Percentiles rank a stretch among this genome's conserved stretches.
phyloP scores from a whole-genome alignment of 73 alveolate species.

The Strombidium stylifer region DNA sequence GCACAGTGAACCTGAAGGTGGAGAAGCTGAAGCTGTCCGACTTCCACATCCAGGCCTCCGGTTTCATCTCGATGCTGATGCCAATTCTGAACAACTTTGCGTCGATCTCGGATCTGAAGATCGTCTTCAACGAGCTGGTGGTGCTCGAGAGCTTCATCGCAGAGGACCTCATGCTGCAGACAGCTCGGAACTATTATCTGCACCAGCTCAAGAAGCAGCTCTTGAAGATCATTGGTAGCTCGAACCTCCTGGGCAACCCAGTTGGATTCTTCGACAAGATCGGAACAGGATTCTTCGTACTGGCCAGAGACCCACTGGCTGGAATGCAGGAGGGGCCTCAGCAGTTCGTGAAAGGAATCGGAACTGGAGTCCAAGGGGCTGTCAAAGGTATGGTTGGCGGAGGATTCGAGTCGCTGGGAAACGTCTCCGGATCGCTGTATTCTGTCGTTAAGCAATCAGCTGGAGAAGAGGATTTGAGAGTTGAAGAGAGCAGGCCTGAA shows the following conservation, averaged over 20 bases:
- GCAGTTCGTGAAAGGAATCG: conserved; percentile 90
- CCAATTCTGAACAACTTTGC: conserved; percentile 40
- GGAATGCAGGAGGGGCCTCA: conserved; percentile 89
- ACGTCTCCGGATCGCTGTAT: conserved; percentile 88
- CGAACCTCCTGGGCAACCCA: conserved; percentile 92
- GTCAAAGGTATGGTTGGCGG: conserved; percentile 77
- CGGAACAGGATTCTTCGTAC: conserved; percentile 94
- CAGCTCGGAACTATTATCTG: conserved; percentile 48
- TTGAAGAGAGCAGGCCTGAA: conserved; percentile 75
- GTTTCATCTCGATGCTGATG: conserved; percentile 22
- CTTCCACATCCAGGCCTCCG: conserved; percentile 36
- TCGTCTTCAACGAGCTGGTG: conserved; percentile 49
- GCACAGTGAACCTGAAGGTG: conserved; percentile 37
- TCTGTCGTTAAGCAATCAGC: conserved; percentile 78
- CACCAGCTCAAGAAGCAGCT: conserved; percentile 75
- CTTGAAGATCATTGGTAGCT: conserved; percentile 79
- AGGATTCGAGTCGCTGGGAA: conserved; percentile 79
- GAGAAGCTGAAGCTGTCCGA: conserved; percentile 45
- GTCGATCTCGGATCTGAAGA: conserved; percentile 54
- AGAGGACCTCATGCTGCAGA: background rate
- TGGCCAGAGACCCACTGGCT: conserved; percentile 89
- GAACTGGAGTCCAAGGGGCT: conserved; percentile 83
- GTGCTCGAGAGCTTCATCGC: conserved; percentile 43
- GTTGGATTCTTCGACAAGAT: conserved; percentile 83
- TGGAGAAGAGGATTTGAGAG: conserved; percentile 70